A percentile compares a stretch with the other conserved stretches of the same genome.
Evolutionary conservation across 2,329 filamentous ascomycete species (phyloP).

Genomic region (Sporothrix variecibatus): DNA sequence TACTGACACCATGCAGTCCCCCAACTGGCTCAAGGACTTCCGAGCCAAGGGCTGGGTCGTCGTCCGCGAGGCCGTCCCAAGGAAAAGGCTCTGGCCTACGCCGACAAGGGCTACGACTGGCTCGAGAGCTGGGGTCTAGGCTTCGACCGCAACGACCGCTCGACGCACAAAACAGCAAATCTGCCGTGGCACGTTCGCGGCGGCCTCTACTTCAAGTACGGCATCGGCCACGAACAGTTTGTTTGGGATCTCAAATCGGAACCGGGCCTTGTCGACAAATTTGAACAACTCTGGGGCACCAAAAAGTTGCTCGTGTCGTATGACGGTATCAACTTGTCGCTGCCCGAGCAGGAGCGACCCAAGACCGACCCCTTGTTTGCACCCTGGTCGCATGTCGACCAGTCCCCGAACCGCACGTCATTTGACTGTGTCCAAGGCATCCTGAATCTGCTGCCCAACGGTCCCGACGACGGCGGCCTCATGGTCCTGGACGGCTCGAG

Average conservation of each 20-base stretch:
- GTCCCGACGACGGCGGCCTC: slow-evolving; percentile 11
- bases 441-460: slow-evolving; percentile 3
- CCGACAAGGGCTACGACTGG: slow-evolving; percentile 12
- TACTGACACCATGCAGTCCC: too few species aligned
- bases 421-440: slow-evolving; percentile 20
- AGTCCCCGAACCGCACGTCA: background rate
- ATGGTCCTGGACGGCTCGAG: slow-evolving; percentile 13
- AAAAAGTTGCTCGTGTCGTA: background rate
- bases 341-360: background rate
- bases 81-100: slow-evolving; percentile 10
- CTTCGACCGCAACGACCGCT: slow-evolving; percentile 10
- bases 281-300: slow-evolving; percentile 11
- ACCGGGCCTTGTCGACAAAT: background rate
- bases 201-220: slow-evolving; percentile 11
- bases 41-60: slow-evolving; percentile 17
- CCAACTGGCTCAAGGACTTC: background rate
- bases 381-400: slow-evolving; percentile 17
- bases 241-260: slow-evolving; percentile 18
- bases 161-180: background rate
- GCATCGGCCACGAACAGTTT: slow-evolving; percentile 16
- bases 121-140: slow-evolving; percentile 16
- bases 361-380: slow-evolving; percentile 6
- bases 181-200: background rate
- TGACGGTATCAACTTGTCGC: slow-evolving; percentile 15
- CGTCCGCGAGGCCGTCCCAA: background rate